Evolutionary conservation across 371 early-diverging fungal species (phyloP), one percentile per base, ranked within the genome.

Genomic region (Mucor irregularis): DNA sequence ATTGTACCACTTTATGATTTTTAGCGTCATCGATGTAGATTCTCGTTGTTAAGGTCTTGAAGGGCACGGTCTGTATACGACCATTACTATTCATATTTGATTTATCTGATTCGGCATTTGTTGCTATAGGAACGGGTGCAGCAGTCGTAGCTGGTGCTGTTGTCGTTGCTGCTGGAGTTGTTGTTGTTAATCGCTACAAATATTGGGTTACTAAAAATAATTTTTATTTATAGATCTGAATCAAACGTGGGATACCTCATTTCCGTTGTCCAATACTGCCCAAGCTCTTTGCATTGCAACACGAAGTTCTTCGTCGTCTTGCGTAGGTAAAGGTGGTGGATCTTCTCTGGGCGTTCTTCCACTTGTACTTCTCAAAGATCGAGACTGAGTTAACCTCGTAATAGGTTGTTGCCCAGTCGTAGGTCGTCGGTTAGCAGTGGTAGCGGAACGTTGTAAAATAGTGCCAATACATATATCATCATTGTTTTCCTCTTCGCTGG

Each of bases 1-100:
- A 56, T 44, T 89, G 84, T 33, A 93, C 71, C 2, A 88, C 88
- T 63, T 90, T 86, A 79, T 88, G 89, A 10, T 71, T 81, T 10
- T 74, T 69, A 3, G 87, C 88, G 60, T 90, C 88, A 30, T 90
- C 84, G 60, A 95, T 89, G 61, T 91, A 94, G 24, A 95, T 89
- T 28, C 93, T 82, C n/a, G 85, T 88, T 0, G 92, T 89, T 14
- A 92, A 80, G 56, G 83, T 64, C 22, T 71, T 77, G 48, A 71
- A 64, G 8, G 69, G 64, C 14, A 65, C 58, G 1, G 64, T 63
- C 24, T 63, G 64, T 28, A 63, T 63, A 49, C 64, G 64, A 21
- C 53, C 58, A 25, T 58, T 33, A 37, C 53, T 58, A 43, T 47
- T 43, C 61, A 60, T 60, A 40, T 48, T 31, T 14, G 51, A 43